A percentile compares a stretch with the other conserved stretches of the same genome.
Evolutionary conservation across 345 rosid species (phyloP).

Genomic region (Pseudoturritis turrita): DNA sequence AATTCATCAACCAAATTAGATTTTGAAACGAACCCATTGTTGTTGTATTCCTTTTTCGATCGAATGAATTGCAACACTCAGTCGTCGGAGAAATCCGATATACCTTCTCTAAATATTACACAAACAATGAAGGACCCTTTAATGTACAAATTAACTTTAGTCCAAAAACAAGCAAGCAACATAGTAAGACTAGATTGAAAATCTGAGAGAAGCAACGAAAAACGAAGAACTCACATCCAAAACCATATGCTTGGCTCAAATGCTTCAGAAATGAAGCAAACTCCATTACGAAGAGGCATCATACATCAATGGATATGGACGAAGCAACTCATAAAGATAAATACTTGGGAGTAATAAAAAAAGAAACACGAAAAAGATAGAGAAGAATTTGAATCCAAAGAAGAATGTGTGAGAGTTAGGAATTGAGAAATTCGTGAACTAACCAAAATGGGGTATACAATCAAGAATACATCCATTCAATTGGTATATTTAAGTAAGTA

Average conservation of each 20-base stretch:
- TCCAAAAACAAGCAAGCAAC: constrained; percentile 38
- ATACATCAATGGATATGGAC: constrained; percentile 9
- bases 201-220: constrained; percentile 39
- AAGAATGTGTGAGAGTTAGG: constrained; percentile 30
- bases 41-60: constrained; percentile 20
- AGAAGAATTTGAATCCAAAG: constrained; percentile 12
- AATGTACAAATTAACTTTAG: constrained; percentile 32
- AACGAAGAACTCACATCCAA: constrained; percentile 40
- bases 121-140: constrained; percentile 17
- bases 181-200: constrained; percentile 31
- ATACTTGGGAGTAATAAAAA: not conserved
- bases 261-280: constrained; percentile 36
- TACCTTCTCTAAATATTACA: constrained; percentile 23
- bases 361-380: too few species aligned
- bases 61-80: constrained; percentile 7
- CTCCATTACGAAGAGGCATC: too few species aligned
- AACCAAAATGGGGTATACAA: too few species aligned
- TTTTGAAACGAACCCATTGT: constrained; percentile 13
- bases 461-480: too few species aligned
- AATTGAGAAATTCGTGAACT: too few species aligned
- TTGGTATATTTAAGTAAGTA: too few species aligned
- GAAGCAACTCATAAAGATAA: not conserved
- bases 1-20: not conserved
- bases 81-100: constrained; percentile 6
- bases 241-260: constrained; percentile 26